Base-by-base conservation (phyloP, 805 yeast genomes). In the Dipodascus albidus region DNA sequence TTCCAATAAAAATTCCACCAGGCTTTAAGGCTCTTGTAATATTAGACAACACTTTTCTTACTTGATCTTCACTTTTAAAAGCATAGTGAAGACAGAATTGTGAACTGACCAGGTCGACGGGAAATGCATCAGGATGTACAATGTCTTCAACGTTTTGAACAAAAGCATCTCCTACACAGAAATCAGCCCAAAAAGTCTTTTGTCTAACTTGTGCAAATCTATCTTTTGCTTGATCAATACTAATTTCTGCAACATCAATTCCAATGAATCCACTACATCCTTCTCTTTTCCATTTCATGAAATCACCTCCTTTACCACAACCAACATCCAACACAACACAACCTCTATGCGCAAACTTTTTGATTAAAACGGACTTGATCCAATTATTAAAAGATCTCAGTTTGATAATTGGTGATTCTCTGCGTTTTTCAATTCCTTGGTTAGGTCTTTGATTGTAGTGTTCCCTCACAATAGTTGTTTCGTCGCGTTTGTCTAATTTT, bases 301-400 rank as follows among this genome's bases (percentile, higher is more conserved):
- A 71, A 70, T 93, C 99, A 23, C 99, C 99, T 52, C 99, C 99
- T 67, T 93, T 95, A 14, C 99, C 99, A 69, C 98, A 90, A 15
- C 96, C 96, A 53, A 91, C 68, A 64, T 93, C 99, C 19, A 93
- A 70, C 1, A 85, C 88, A 20, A 77, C 74, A 44, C 77, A 76
- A 56, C 79, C 70, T 49, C 73, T 71, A 3, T 35, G 47, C 1
- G 83, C 80, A 67, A 74, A 82, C 59, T 84, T 85, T 53, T 84
- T 83, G 52, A 93, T 81, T 6, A 91, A 70, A 63, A 89, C 86
- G 65, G 87, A 86, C 64, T 93, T 93, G 62, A 93, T 84, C 56
- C 90, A 86, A 66, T 93, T 93, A 68, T 93, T 93, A 76, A 89
- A 93, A 60, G 85, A 83, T 56, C 97, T 76, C 57, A 93, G 73